phyloP scores from a whole-genome alignment of 129 eudicot genomes.

The Heracleum sosnowskyi region DNA sequence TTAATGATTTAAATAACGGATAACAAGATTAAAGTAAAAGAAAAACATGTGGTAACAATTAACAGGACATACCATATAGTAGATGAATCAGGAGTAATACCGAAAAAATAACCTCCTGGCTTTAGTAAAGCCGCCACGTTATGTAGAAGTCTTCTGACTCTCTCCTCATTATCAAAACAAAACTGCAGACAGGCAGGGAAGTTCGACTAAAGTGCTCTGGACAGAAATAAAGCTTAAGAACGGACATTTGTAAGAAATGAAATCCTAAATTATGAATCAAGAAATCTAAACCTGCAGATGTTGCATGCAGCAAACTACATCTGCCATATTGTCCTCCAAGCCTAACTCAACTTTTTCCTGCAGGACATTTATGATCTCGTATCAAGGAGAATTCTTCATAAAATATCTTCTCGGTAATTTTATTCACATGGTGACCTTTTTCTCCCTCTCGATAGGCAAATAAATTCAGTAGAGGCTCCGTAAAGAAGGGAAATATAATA shows the following conservation, averaged over 20 bases:
- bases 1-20: neutral
- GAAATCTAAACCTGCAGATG: conserved; percentile 57
- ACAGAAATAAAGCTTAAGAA: neutral
- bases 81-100: conserved; percentile 95
- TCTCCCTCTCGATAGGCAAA: neutral
- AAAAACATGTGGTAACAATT: neutral
- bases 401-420: neutral
- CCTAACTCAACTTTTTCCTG: conserved; percentile 63
- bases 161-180: conserved; percentile 86
- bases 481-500: neutral
- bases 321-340: conserved; percentile 60
- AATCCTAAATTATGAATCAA: neutral
- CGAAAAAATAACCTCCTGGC: conserved; percentile 93
- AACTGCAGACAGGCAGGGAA: conserved; percentile 39
- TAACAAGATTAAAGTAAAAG: neutral
- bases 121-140: conserved; percentile 80
- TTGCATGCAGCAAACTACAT: conserved; percentile 91
- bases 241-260: neutral
- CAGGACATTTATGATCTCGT: neutral
- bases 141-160: conserved; percentile 64
- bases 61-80: conserved; percentile 73
- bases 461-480: neutral
- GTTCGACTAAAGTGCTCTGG: conserved; percentile 5
- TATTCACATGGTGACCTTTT: neutral
- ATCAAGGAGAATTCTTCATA: neutral